A percentile compares a stretch with the other conserved stretches of the same genome.
phyloP scores from a whole-genome alignment of 2,329 filamentous ascomycete species.

The Talaromyces sp. region DNA sequence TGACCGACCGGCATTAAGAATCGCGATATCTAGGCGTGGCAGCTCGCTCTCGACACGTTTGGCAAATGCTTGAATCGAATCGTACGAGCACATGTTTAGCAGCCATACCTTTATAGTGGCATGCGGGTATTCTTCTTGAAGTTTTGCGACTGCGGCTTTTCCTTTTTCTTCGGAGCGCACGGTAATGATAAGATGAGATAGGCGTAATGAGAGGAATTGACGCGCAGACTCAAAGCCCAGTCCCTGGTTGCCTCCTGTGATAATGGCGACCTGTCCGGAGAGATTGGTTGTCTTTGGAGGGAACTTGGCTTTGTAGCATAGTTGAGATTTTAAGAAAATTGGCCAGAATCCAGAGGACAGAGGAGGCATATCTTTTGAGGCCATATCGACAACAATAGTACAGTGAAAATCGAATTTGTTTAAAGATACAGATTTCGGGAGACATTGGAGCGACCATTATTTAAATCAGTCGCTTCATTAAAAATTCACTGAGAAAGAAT shows the following conservation, averaged over 20 bases:
- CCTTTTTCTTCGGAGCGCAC: conserved; percentile 40
- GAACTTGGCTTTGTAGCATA: not conserved
- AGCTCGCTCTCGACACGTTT: conserved; percentile 31
- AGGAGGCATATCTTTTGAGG: not conserved
- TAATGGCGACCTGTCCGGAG: conserved; percentile 38
- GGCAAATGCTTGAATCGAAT: conserved; percentile 27
- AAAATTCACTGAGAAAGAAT: too few species aligned
- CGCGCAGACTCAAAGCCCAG: conserved; percentile 46
- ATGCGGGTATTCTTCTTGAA: conserved; percentile 21
- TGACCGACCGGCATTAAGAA: conserved; percentile 38
- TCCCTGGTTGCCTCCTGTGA: conserved; percentile 49
- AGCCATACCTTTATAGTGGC: conserved; percentile 37
- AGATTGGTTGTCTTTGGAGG: not conserved
- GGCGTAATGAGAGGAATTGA: conserved; percentile 40
- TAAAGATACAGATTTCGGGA: not conserved
- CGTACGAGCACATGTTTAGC: conserved; percentile 44
- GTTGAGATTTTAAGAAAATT: not conserved
- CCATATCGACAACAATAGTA: not conserved
- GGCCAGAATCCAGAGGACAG: not conserved
- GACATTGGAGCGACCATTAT: not conserved
- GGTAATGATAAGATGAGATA: conserved; percentile 40
- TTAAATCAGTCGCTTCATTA: not conserved
- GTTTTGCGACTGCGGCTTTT: conserved; percentile 32
- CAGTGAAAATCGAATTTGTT: not conserved
- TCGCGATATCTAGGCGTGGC: conserved; percentile 37